Evolutionary conservation across 2,329 filamentous ascomycete species (phyloP), one percentile per base, ranked within the genome.

Genomic region (Colletotrichum falcatum): DNA sequence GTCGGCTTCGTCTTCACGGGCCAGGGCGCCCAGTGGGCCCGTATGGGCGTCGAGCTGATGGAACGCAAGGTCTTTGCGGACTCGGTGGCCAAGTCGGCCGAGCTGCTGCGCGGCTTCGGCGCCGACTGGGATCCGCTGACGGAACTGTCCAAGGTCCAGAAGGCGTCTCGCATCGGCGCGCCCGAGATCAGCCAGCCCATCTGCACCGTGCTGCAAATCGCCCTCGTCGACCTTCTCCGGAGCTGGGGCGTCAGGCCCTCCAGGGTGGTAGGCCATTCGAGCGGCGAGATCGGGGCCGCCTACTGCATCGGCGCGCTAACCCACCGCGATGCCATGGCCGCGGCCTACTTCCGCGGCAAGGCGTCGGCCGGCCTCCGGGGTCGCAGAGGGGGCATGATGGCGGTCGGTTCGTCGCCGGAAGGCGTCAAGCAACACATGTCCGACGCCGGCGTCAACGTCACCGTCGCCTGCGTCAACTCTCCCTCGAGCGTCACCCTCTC

Each of bases 221-320:
- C 74, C 5, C 72, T 85, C 0, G 77, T 83, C 0, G 77, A 83
- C 6, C 70, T 81, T 0, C 73, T 82, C 18, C 48, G 67, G 14
- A 65, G 66, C 6, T 81, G 77, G 58, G 73, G 74, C 2, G 76
- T 86, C 30, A 65, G 35, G 0, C 79, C 79, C 0, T 23, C 71
- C n/a, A 66, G 70, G 18, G 79, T 81, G 0, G 74, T 79, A 1
- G 81, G 82, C 1, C 81, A 83, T 65, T 82, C 79, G 0, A 79
- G 76, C 30, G 81, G 81, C 9, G 81, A 83, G 72, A 81, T 83
- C 53, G 78, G 77, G 14, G 82, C 81, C 4, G 81, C 80, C 1
- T 82, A 81, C 60, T 72, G 72, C n/a, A 42, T 65, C 0, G 66
- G 66, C 3, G 54, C 49, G 4, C 42, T 70, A 18, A 66, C 62